Percentiles rank a stretch among this genome's conserved stretches.
phyloP scores from a whole-genome alignment of 192 early-diverging fungal genomes.

The Dissophora ornata region DNA sequence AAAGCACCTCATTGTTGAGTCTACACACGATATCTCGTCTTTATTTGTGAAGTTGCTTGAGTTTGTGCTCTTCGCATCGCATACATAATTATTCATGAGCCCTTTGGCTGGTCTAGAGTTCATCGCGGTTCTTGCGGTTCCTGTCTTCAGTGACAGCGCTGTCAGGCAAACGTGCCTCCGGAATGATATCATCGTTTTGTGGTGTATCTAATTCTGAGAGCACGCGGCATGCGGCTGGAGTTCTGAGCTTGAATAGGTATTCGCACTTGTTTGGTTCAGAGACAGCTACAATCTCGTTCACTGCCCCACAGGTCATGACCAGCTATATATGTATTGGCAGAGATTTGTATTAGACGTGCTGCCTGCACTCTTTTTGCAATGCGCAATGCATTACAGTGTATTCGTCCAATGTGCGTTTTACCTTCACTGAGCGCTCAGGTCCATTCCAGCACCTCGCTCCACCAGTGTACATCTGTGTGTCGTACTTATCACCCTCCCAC shows the following conservation, averaged over 20 bases:
- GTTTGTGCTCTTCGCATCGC: too few relatives aligned
- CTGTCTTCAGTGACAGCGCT: not conserved
- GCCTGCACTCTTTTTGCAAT: too few relatives aligned
- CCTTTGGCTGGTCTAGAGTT: slow-evolving; percentile 3
- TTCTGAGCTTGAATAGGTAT: slow-evolving; percentile 80
- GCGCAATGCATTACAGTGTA: not conserved
- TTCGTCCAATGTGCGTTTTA: slow-evolving; percentile 24
- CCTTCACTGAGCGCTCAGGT: slow-evolving; percentile 83
- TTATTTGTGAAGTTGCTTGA: too few relatives aligned
- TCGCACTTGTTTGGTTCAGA: slow-evolving; percentile 95
- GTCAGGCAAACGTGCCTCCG: slow-evolving; percentile 5
- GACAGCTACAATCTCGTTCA: slow-evolving; percentile 76
- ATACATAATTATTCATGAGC: too few relatives aligned
- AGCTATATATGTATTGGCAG: too few relatives aligned
- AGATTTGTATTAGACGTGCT: too few relatives aligned
- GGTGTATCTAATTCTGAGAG: not conserved
- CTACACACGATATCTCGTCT: too few relatives aligned
- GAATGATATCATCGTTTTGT: not conserved
- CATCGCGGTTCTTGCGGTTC: slow-evolving; percentile 10
- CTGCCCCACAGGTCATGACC: slow-evolving; percentile 70
- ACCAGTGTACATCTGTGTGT: slow-evolving; percentile 73
- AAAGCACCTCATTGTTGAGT: too few relatives aligned
- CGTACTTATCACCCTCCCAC: slow-evolving; percentile 67
- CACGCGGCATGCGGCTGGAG: slow-evolving; percentile 83
- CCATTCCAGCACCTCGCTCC: slow-evolving; percentile 97